Percentiles rank a stretch among this genome's conserved stretches.
Conservation (phyloP, 2,329 filamentous ascomycete species). For the Microdochium paspali region DNA sequence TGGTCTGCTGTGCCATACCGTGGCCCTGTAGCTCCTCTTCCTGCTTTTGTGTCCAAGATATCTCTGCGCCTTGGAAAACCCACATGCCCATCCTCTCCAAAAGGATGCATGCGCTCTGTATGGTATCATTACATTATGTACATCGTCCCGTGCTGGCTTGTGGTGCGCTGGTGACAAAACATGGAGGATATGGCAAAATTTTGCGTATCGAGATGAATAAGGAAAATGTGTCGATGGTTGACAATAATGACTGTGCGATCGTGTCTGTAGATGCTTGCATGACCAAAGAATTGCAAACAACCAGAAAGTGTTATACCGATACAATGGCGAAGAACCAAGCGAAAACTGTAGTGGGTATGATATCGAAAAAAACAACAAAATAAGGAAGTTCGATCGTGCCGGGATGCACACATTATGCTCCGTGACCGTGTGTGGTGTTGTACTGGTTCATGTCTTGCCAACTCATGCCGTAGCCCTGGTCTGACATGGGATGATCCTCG, state of each 20-base stretch:
- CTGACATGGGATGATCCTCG: neutral
- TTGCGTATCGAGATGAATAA: neutral
- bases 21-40: too few relatives aligned
- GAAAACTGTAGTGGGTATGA: neutral
- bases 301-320: neutral
- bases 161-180: neutral
- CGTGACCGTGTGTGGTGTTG: neutral
- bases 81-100: neutral
- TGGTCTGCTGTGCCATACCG: too few relatives aligned
- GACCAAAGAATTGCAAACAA: neutral
- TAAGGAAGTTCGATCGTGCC: neutral
- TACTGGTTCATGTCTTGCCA: constrained; percentile 1
- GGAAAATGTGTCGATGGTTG: neutral
- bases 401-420: neutral
- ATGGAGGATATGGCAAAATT: neutral
- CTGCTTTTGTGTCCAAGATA: too few relatives aligned
- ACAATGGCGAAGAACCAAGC: neutral
- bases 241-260: neutral
- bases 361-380: neutral
- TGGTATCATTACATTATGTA: constrained; percentile 1
- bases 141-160: neutral
- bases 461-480: neutral
- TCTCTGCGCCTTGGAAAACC: neutral
- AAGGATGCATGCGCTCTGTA: neutral
- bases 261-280: neutral